Base-by-base conservation (phyloP, 352 stramenopile species). In the Phytophthora macrochlamydospora region DNA sequence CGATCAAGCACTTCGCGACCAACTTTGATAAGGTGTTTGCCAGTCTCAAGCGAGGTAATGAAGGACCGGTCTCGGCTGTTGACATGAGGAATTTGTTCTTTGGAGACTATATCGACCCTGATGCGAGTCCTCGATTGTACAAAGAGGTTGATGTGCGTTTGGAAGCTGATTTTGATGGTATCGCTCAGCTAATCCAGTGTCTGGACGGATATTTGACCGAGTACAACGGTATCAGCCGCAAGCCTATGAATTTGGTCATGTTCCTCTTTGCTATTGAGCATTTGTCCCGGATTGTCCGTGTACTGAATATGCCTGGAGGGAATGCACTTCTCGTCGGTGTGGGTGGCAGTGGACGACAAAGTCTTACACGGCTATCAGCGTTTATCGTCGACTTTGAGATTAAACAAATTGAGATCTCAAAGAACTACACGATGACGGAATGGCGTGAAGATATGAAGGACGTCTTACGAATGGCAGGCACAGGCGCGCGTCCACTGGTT, bases 221-320 rank as follows among this genome's bases (percentile, higher is more conserved):
- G 59, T 98, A 97, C 80, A 98, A 98, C 60, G 83, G 79, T 1
- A 89, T 97, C 40, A 97, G 84, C 40, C 96, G 95, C 53, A 97
- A 97, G 44, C 91, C 92, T 0, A 98, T 98, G 95, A 96, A 98
- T 59, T 68, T 98, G 3, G 95, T 98, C 4, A 98, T 98, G 92
- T 98, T 98, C 62, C 75, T 97, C 24, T 98, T 98, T 60, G 95
- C 95, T 6, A 97, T 98, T 49, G 93, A 98, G 63, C 95, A 98
- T 57, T 76, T 98, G 51, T 97, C 87, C 12, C 80, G 95, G 6
- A 96, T 98, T 58, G 76, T 92, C 8, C 89, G 95, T 18, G 89
- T 98, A 35, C 81, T 98, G 4, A 98, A 97, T 32, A 98, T 98
- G 93, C 92, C 94, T 2, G 90, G 94, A 4, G 95, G 95, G 2